Conservation (phyloP, 805 yeast species). For the Wickerhamomyces rabaulensis region DNA sequence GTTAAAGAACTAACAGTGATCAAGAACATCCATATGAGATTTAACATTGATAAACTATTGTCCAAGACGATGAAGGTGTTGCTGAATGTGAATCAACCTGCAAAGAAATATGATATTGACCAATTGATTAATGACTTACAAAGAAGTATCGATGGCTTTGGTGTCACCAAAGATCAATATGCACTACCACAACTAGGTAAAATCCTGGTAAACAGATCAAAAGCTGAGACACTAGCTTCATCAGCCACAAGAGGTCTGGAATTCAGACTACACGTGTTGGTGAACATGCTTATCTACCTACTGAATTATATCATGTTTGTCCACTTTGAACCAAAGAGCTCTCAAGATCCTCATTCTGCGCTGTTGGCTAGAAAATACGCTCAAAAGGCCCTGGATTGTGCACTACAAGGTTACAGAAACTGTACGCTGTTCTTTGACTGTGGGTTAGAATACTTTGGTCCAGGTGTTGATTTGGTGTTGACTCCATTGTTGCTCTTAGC, state of each 20-base stretch:
- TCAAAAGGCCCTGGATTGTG: slow-evolving; percentile 36
- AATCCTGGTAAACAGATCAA: slow-evolving; percentile 19
- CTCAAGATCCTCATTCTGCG: slow-evolving; percentile 29
- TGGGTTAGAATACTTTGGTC: slow-evolving; percentile 26
- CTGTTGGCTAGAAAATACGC: slow-evolving; percentile 34
- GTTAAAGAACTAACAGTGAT: slow-evolving; percentile 42
- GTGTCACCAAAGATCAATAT: slow-evolving; percentile 24
- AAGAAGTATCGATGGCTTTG: slow-evolving; percentile 29
- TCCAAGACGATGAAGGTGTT: slow-evolving; percentile 35
- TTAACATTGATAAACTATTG: slow-evolving; percentile 39
- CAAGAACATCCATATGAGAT: slow-evolving; percentile 40
- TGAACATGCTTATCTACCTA: slow-evolving; percentile 45
- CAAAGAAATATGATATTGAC: slow-evolving; percentile 36
- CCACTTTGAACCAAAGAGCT: slow-evolving; percentile 37
- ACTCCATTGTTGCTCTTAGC: slow-evolving; percentile 46
- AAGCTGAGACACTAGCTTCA: slow-evolving; percentile 16
- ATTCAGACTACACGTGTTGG: slow-evolving; percentile 32
- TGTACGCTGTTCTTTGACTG: slow-evolving; percentile 37
- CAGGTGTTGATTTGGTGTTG: slow-evolving; percentile 41
- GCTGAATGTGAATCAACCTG: slow-evolving; percentile 33
- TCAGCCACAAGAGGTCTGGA: slow-evolving; percentile 35
- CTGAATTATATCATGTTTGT: slow-evolving; percentile 45
- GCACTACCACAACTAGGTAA: slow-evolving; percentile 30
- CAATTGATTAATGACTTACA: slow-evolving; percentile 28
- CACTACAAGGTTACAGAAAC: slow-evolving; percentile 38